A percentile compares a stretch with the other conserved stretches of the same genome.
These are phyloP conservation scores for Agrocybe pediades DNA, from an alignment of 768 basidiomycete species.

Conservation along the genomic window DNA sequence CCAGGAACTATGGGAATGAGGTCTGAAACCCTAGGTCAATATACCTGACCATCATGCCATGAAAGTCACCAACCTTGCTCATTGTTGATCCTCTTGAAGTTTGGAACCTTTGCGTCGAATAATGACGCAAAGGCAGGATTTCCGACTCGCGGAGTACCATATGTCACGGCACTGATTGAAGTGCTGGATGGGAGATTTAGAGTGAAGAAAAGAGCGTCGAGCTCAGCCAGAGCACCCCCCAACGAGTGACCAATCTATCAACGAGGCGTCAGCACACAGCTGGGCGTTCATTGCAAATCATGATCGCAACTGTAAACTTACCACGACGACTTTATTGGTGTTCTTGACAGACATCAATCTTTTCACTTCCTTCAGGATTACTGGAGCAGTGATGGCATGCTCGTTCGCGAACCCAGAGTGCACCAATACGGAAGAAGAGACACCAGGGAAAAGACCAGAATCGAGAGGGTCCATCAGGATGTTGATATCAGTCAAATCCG, in stretches of 20 bases:
- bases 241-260: slow-evolving; percentile 51
- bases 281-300: background rate
- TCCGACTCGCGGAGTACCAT: slow-evolving; percentile 54
- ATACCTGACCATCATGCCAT: background rate
- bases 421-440: slow-evolving; percentile 39
- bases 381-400: slow-evolving; percentile 36
- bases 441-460: slow-evolving; percentile 49
- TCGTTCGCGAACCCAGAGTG: slow-evolving; percentile 53
- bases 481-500: slow-evolving; percentile 49
- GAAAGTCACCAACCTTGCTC: slow-evolving; percentile 25
- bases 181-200: slow-evolving; percentile 46
- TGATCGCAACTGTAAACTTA: slow-evolving; percentile 29
- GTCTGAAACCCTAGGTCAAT: slow-evolving; percentile 26
- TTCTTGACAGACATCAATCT: slow-evolving; percentile 34
- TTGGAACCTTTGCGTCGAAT: slow-evolving; percentile 46
- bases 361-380: slow-evolving; percentile 44
- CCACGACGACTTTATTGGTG: slow-evolving; percentile 27
- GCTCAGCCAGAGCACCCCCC: slow-evolving; percentile 53
- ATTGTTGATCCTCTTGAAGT: slow-evolving; percentile 44
- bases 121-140: slow-evolving; percentile 49
- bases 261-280: background rate
- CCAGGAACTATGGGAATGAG: slow-evolving; percentile 60
- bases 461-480: slow-evolving; percentile 39
- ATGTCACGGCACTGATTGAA: slow-evolving; percentile 44
- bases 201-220: slow-evolving; percentile 50